Evolutionary conservation across 1,284 basidiomycete species (phyloP).

Genomic region (Microbotryomycetes sp.): DNA sequence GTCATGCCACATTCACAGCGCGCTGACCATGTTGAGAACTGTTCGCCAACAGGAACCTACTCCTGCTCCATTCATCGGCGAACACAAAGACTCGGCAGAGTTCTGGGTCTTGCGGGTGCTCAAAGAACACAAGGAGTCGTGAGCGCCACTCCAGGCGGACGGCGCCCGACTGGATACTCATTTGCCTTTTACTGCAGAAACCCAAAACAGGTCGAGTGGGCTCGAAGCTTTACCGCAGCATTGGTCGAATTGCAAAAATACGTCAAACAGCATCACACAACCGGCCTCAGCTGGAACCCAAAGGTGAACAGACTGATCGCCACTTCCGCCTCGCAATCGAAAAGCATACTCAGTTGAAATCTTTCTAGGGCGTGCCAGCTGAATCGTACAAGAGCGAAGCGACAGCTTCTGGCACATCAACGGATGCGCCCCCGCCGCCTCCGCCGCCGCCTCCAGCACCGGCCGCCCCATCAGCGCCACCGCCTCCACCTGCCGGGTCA

Average conservation of each 20-base stretch:
- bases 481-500: slow-evolving; percentile 41
- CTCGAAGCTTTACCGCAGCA: slow-evolving; percentile 60
- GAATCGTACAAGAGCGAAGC: slow-evolving; percentile 49
- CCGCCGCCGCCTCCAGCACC: slow-evolving; percentile 53
- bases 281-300: slow-evolving; percentile 83
- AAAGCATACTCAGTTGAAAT: too few species aligned
- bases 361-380: slow-evolving; percentile 56
- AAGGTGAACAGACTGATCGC: slow-evolving; percentile 58
- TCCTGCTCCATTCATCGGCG: slow-evolving; percentile 73
- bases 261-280: slow-evolving; percentile 77
- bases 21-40: not conserved
- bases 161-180: not conserved
- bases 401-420: slow-evolving; percentile 27
- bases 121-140: slow-evolving; percentile 91
- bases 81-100: slow-evolving; percentile 78
- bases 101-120: slow-evolving; percentile 89
- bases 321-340: too few species aligned
- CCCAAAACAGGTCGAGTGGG: slow-evolving; percentile 84
- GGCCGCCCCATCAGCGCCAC: slow-evolving; percentile 50
- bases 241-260: slow-evolving; percentile 77
- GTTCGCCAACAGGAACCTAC: slow-evolving; percentile 58
- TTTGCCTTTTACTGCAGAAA: slow-evolving; percentile 53
- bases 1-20: too few species aligned
- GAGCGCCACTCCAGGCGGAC: slow-evolving; percentile 35
- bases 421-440: slow-evolving; percentile 35